These are phyloP conservation scores for Malassezia caprae DNA, from an alignment of 1,284 basidiomycete species.

Conservation along the genomic window DNA sequence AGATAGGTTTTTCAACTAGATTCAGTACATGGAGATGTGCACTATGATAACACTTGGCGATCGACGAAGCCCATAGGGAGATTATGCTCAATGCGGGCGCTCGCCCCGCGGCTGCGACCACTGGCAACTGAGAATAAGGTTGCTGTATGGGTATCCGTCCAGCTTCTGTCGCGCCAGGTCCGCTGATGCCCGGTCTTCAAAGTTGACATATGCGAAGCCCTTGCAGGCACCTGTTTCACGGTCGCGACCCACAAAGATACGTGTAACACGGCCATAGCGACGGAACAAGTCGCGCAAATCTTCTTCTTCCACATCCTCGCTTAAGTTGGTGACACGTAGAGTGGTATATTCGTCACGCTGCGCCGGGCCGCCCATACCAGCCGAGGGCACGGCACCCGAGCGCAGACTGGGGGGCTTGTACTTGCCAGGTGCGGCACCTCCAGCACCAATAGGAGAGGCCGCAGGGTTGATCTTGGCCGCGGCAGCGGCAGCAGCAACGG, in stretches of 20 bases:
- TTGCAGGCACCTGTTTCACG: conserved; percentile 89
- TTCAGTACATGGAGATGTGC: not conserved
- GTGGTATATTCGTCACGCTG: conserved; percentile 80
- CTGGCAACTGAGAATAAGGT: conserved; percentile 72
- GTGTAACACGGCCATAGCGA: conserved; percentile 58
- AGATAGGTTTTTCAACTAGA: conserved; percentile 14
- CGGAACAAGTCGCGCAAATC: conserved; percentile 83
- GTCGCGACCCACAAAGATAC: conserved; percentile 89
- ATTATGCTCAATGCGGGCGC: conserved; percentile 19
- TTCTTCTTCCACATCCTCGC: conserved; percentile 85
- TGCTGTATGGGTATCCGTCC: conserved; percentile 78
- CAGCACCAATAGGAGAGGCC: conserved; percentile 13
- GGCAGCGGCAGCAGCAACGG: not conserved
- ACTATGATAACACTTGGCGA: conserved; percentile 3
- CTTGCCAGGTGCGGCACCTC: conserved; percentile 56
- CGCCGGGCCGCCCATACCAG: conserved; percentile 61
- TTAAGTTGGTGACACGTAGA: conserved; percentile 91
- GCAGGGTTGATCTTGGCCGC: conserved; percentile 52
- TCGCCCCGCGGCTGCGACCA: conserved; percentile 57
- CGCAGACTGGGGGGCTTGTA: conserved; percentile 90
- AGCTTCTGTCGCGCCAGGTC: conserved; percentile 86
- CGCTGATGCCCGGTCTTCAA: conserved; percentile 69
- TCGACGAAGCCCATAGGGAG: not conserved
- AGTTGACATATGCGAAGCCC: conserved; percentile 91
- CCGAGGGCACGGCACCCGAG: conserved; percentile 55